Base-by-base conservation (phyloP, 1,284 basidiomycete genomes). In the Apiotrichum sp. region DNA sequence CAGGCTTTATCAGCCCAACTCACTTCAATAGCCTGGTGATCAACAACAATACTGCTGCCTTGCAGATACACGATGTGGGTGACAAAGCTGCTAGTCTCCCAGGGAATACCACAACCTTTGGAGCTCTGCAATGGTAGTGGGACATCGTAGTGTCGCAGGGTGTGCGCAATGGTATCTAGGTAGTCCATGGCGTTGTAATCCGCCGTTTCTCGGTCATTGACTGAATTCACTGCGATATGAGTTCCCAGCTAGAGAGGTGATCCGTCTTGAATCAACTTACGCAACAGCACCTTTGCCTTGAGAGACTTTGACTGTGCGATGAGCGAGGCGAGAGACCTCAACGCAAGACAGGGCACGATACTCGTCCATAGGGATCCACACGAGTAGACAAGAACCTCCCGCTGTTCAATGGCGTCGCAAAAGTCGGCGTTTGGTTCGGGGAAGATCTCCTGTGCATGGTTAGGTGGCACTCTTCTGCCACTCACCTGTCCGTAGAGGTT, bases 281-380 rank as follows among this genome's bases (percentile, higher is more conserved):
- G 76, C 1, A 98, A 80, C 34, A 98, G 76, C 11, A 97, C 81
- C 72, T 97, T 98, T 40, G 86, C 86, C 40, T 81, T 80, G 13
- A 97, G 78, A 7, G 81, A 80, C 3, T 77, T 76, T 14, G 90
- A 93, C 42, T 82, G 79, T 6, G 89, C 89, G 58, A 98, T 93
- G 9, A 83, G 82, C 34, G 82, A 77, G 1, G 86, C 91, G 4
- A 98, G 84, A 5, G 89, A 89, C 50, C 86, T 84, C 13, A 98
- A 77, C 0, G 89, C 86, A 14, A 98, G 81, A 71, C 92, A 96
- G 0, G 95, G 93, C 14, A 96, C 84, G 62, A 98, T 89, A 65
- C 89, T 91, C 32, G 93, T 96, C 89, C 89, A 97, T 2, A 96
- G 77, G 0, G 90, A 93, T 1, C 91, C 92, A 71, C 90, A 93